These are phyloP conservation scores for Inga oerstediana DNA, from an alignment of 306 rosid genomes.

Conservation along the genomic window DNA sequence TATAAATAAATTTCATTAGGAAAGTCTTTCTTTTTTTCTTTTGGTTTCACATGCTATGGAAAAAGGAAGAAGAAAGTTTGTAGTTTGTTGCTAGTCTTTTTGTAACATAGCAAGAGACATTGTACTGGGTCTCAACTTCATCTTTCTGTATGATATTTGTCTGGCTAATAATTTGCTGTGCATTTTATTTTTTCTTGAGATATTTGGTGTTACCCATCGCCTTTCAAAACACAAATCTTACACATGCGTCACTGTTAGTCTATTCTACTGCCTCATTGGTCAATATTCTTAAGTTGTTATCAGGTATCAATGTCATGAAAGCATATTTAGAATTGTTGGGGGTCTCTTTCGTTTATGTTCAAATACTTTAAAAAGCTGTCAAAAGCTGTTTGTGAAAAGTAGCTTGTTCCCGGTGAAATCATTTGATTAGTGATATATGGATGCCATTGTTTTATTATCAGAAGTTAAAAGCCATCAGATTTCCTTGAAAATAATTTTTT, in stretches of 20 bases:
- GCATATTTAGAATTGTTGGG: background rate
- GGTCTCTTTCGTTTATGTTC: background rate
- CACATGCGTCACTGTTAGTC: background rate
- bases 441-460: background rate
- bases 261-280: background rate
- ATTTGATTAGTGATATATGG: background rate
- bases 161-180: background rate
- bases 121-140: background rate
- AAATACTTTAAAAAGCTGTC: background rate
- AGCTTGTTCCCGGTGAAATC: background rate
- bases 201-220: background rate
- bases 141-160: background rate
- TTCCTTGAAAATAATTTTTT: background rate
- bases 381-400: background rate
- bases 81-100: slow-evolving; percentile 18
- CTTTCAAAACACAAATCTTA: background rate
- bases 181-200: background rate
- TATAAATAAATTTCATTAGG: slow-evolving; percentile 19
- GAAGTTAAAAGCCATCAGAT: background rate
- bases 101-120: background rate
- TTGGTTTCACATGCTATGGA: background rate
- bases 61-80: slow-evolving; percentile 8
- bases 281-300: background rate
- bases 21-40: slow-evolving; percentile 1
- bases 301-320: background rate